Base-by-base conservation (phyloP, 495 filamentous ascomycete genomes). In the Mycothermus thermophilus region DNA sequence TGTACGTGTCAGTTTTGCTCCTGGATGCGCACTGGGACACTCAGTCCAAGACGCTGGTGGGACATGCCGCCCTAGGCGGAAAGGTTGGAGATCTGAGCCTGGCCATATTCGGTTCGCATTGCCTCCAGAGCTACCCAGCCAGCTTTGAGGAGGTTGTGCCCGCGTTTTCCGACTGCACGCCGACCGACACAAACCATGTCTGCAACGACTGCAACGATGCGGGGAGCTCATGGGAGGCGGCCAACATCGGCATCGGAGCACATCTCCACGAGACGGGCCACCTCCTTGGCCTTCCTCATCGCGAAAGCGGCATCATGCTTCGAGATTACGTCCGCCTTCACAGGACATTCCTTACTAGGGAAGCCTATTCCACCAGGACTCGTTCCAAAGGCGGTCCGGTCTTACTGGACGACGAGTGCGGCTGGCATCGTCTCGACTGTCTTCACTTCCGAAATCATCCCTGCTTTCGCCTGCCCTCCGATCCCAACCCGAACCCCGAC, bases 251-350 rank as follows among this genome's bases (percentile, higher is more conserved):
- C 29, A 92, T 94, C 44, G 86, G 87, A 7, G 86, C 85, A 17
- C 85, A 93, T 59, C 58, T 95, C 9, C 87, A 92, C 49, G 85
- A 93, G 56, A 74, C 74, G 0, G 87, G 87, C 2, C 87, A 92
- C 57, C 55, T 88, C 13, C 77, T 95, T 42, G 85, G 87, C 27
- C 85, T 80, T 42, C 84, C 87, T 6, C 83, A 90, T 51, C 83
- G 82, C 47, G 83, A 85, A 39, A 79, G 62, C 24, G 87, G 87
- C 6, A 68, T 94, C 38, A 95, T 95, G 87, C 63, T 80, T 11
- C 69, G 82, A 34, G 87, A 92, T 48, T 95, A 88, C 52, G 72
- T 82, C 12, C 75, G 64, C 6, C 55, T 95, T 2, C 87, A 85
- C 51, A 76, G 86, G n/a, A 77, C 80, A 0, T 95, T 93, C 48